phyloP scores from a whole-genome alignment of 176 grass and related monocot species.

The Hyparrhenia diplandra region DNA sequence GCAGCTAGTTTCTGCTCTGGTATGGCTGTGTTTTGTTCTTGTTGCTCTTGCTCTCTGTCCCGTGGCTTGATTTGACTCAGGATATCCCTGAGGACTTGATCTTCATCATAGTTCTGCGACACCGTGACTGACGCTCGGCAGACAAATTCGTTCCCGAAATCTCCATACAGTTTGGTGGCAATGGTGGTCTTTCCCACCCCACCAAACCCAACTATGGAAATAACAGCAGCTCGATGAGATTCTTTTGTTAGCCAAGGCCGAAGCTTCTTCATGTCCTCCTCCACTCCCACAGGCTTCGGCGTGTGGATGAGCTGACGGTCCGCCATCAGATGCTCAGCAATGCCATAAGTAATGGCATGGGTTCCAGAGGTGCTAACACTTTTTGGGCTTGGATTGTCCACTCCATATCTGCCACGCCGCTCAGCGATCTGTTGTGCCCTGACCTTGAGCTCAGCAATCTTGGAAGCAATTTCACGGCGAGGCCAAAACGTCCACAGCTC shows the following conservation, averaged over 20 bases:
- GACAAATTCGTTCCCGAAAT: background rate
- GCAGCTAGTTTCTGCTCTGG: background rate
- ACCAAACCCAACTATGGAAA: background rate
- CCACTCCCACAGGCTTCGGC: background rate
- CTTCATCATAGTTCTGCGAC: background rate
- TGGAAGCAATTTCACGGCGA: too few species aligned
- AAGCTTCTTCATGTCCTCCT: background rate
- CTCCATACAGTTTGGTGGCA: background rate
- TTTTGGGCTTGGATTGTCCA: too few species aligned
- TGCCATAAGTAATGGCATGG: background rate
- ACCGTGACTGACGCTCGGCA: background rate
- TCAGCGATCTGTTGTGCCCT: too few species aligned
- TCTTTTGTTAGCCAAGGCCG: background rate
- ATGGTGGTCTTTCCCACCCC: background rate
- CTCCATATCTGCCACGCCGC: too few species aligned
- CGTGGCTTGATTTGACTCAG: background rate
- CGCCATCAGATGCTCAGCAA: background rate
- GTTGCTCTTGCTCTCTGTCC: background rate
- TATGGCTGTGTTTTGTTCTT: background rate
- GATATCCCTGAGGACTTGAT: background rate
- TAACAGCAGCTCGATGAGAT: background rate
- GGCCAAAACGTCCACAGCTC: too few species aligned
- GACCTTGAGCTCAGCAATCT: too few species aligned
- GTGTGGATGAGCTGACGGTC: background rate
- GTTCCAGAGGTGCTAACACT: background rate